Base-by-base conservation (phyloP, 2,329 filamentous ascomycete genomes). In the Rhinocladiella similis region DNA sequence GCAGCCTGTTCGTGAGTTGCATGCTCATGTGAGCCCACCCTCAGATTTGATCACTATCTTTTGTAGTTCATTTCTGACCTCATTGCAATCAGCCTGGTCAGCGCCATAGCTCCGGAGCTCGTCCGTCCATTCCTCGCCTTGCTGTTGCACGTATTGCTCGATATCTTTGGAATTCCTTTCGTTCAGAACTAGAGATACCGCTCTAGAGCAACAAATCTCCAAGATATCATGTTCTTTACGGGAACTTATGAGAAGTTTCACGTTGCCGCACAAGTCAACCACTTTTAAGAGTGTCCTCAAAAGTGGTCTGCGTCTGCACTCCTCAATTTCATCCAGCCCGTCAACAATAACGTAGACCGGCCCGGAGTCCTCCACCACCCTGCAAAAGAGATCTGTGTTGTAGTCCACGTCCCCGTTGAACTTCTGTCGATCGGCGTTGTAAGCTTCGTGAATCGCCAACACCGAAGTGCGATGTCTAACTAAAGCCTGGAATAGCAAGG, bases 401-500 rank as follows among this genome's bases (percentile, higher is more conserved):
- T 14, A 13, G 3, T 38, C 13, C 13, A 38, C 25, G 7, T 27
- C 25, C 25, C 25, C 25, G 25, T 27, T 27, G 25, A 27, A 27
- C 35, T 38, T 38, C n/a, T 14, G 3, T 38, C 35, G 35, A 38
- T 38, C 12, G 35, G 3, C 35, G n/a, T 38, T 14, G 4, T 38
- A 38, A 10, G 12, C n/a, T 16, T 3, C n/a, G 35, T 16, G 10
- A 16, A 38, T 27, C 25, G 25, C 25, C 25, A 7, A 27, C 25
- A 27, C 25, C 25, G 25, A 27, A 27, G 3, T 7, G 7, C 25
- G 25, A 27, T 27, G 25, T 27, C 25, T 27, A 14, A 16, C 35
- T 9, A 33, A 33, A 9, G 65, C 48, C 38, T 69, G 66, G 45
- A 67, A 67, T 10, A 68, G 57, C 10, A 69, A 59, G 3, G 66